These are phyloP conservation scores for Penicillium sp. DNA, from an alignment of 2,329 filamentous ascomycete genomes.

Conservation along the genomic window DNA sequence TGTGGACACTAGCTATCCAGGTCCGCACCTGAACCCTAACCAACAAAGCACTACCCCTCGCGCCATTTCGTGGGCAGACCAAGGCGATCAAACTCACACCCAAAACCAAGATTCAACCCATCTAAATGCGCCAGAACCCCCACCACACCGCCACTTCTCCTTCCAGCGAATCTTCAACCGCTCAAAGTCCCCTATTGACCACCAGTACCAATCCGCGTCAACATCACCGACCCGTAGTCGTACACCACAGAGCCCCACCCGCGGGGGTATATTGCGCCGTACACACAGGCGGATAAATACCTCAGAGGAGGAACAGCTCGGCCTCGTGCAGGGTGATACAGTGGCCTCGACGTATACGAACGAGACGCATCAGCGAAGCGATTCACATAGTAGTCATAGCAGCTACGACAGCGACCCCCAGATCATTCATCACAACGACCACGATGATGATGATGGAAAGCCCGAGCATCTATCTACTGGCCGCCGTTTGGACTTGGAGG, in stretches of 20 bases:
- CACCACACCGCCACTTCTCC: slow-evolving; percentile 77
- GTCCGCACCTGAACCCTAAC: slow-evolving; percentile 23
- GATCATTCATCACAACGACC: not conserved
- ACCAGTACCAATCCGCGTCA: not conserved
- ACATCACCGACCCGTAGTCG: slow-evolving; percentile 25
- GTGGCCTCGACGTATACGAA: slow-evolving; percentile 31
- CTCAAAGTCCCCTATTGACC: slow-evolving; percentile 30
- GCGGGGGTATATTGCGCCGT: slow-evolving; percentile 46
- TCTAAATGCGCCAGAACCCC: slow-evolving; percentile 31
- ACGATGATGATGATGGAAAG: slow-evolving; percentile 1
- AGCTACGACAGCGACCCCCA: not conserved
- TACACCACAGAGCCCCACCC: slow-evolving; percentile 25
- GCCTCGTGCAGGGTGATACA: slow-evolving; percentile 78
- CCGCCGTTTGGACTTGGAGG: slow-evolving; percentile 18
- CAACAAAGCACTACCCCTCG: slow-evolving; percentile 46
- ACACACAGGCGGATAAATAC: slow-evolving; percentile 53
- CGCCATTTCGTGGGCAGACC: slow-evolving; percentile 42
- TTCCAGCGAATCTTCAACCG: slow-evolving; percentile 84
- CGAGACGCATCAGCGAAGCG: slow-evolving; percentile 36
- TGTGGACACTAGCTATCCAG: slow-evolving; percentile 47
- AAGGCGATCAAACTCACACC: slow-evolving; percentile 30
- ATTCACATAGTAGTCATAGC: slow-evolving; percentile 15
- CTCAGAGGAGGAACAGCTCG: slow-evolving; percentile 82
- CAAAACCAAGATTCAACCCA: slow-evolving; percentile 28
- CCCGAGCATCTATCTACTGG: slow-evolving; percentile 7